These are phyloP conservation scores for Naegleria lovaniensis DNA, from an alignment of 208 protist species.

Conservation along the genomic window DNA sequence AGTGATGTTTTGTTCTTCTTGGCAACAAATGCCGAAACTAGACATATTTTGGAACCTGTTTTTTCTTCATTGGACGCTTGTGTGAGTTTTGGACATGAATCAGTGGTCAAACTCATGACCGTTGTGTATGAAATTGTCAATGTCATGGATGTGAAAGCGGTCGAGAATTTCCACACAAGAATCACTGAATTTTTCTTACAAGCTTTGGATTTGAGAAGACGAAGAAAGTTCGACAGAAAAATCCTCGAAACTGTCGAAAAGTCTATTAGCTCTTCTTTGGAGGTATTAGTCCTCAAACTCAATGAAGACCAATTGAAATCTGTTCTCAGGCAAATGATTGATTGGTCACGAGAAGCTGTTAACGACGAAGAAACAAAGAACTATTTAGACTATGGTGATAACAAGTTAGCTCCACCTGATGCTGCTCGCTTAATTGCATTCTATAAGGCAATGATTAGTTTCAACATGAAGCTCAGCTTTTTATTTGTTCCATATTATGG, in stretches of 20 bases:
- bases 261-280: neutral
- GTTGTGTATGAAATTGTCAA: neutral
- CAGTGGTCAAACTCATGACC: neutral
- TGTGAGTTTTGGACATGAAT: neutral
- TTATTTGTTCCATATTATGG: neutral
- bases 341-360: neutral
- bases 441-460: neutral
- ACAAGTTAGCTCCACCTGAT: neutral
- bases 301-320: neutral
- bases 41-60: neutral
- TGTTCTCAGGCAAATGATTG: neutral
- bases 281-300: neutral
- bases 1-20: neutral
- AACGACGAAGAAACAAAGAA: neutral
- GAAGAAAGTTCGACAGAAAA: neutral
- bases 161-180: neutral
- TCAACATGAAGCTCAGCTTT: neutral
- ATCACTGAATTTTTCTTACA: neutral
- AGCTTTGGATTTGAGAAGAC: neutral
- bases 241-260: neutral
- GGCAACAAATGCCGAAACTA: neutral
- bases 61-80: neutral
- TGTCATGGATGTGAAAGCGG: neutral
- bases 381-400: neutral
- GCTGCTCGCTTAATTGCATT: neutral